Evolutionary conservation across 371 early-diverging fungal species (phyloP).

Genomic region (Syncephalastrum contaminatum): DNA sequence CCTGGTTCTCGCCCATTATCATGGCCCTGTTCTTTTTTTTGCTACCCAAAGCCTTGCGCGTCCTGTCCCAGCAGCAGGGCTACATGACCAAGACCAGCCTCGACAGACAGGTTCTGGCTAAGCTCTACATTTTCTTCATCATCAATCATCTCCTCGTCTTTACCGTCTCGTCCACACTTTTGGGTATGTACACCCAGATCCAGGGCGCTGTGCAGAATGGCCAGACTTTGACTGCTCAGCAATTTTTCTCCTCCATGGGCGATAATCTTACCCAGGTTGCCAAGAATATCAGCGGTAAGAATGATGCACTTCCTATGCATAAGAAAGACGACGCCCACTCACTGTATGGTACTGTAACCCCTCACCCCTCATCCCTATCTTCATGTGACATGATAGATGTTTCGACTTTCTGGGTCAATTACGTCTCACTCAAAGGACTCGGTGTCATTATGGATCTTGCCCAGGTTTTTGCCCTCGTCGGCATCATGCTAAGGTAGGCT

Average conservation of each 20-base stretch:
- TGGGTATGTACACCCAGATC: conserved; percentile 50
- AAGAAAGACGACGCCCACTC: not conserved
- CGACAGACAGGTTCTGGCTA: conserved; percentile 74
- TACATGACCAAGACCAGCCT: conserved; percentile 69
- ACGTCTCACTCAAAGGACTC: conserved; percentile 64
- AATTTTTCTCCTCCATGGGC: conserved; percentile 26
- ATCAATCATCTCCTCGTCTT: conserved; percentile 69
- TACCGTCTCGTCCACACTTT: conserved; percentile 56
- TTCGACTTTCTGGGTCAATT: conserved; percentile 69
- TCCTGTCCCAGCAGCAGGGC: conserved; percentile 77
- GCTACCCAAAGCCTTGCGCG: conserved; percentile 67
- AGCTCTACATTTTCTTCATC: conserved; percentile 79
- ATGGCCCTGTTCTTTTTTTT: conserved; percentile 69
- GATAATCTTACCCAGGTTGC: conserved; percentile 31
- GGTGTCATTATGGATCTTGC: conserved; percentile 66
- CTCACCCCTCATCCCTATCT: conserved; percentile 6
- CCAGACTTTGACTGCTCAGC: conserved; percentile 13
- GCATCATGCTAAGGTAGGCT: conserved; percentile 48
- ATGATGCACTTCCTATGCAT: not conserved
- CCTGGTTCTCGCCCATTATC: conserved; percentile 70
- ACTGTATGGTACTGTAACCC: not conserved
- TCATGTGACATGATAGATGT: conserved; percentile 24
- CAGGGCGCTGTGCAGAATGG: conserved; percentile 31
- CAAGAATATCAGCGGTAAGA: conserved; percentile 32
- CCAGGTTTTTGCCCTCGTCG: conserved; percentile 65